These are phyloP conservation scores for Rhodotorula kratochvilovae DNA, from an alignment of 768 basidiomycete species.

Conservation along the genomic window DNA sequence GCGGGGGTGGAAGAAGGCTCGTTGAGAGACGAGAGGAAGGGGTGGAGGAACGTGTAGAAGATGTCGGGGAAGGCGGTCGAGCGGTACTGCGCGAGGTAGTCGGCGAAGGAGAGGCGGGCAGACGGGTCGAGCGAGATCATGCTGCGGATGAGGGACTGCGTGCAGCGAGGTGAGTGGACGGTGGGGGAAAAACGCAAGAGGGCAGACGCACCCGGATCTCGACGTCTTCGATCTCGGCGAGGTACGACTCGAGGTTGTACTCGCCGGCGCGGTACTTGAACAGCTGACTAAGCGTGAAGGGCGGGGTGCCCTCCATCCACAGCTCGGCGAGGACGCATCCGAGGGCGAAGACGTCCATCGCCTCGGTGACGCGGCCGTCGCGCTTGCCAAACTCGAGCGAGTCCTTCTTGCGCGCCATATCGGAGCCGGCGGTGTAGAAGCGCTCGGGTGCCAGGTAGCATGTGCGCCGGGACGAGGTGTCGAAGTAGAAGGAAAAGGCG, in stretches of 20 bases:
- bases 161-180: constrained; percentile 3
- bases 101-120: constrained; percentile 74
- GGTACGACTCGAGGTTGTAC: constrained; percentile 55
- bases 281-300: constrained; percentile 89
- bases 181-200: background rate
- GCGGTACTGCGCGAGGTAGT: constrained; percentile 66
- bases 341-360: constrained; percentile 94
- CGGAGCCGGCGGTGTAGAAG: constrained; percentile 76
- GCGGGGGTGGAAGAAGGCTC: background rate
- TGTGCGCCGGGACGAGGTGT: constrained; percentile 84
- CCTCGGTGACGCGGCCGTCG: constrained; percentile 80
- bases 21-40: constrained; percentile 60
- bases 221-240: constrained; percentile 72
- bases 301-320: constrained; percentile 85
- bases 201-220: constrained; percentile 65
- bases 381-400: constrained; percentile 58
- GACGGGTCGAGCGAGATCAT: constrained; percentile 82
- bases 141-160: constrained; percentile 74
- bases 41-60: constrained; percentile 91
- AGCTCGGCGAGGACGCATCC: constrained; percentile 95
- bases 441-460: constrained; percentile 96
- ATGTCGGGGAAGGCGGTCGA: constrained; percentile 80
- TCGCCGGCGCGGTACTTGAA: constrained; percentile 90
- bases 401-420: constrained; percentile 65
- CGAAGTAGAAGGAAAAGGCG: constrained; percentile 97